A percentile compares a stretch with the other conserved stretches of the same genome.
phyloP scores from a whole-genome alignment of 495 filamentous ascomycete species.

The Beverwykella pulmonaria region DNA sequence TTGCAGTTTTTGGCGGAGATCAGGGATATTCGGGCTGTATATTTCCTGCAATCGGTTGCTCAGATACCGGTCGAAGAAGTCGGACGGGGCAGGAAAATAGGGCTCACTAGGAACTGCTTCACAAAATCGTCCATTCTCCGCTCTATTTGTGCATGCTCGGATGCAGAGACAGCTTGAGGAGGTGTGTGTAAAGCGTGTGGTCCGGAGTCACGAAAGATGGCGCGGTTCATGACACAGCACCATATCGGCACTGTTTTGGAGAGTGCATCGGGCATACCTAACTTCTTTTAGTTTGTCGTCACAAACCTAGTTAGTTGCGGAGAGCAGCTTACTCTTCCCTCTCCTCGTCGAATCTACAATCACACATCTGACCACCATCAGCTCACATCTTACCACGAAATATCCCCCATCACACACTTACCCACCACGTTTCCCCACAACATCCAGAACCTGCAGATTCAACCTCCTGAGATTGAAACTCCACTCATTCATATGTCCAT shows the following conservation, averaged over 20 bases:
- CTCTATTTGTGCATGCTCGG: conserved; percentile 81
- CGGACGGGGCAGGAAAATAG: background rate
- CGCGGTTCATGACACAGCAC: conserved; percentile 79
- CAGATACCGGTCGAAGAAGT: no score
- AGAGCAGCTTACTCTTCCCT: conserved; percentile 66
- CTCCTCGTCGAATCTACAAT: conserved; percentile 93
- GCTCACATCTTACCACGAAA: no score
- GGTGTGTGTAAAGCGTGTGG: conserved; percentile 64
- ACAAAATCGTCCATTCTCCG: conserved; percentile 68
- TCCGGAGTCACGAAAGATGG: conserved; percentile 64
- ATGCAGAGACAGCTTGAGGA: conserved; percentile 65
- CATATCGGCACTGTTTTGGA: conserved; percentile 94
- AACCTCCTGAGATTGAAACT: conserved; percentile 80
- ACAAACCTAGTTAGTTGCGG: no score
- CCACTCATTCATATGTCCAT: conserved; percentile 91
- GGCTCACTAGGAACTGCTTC: conserved; percentile 55
- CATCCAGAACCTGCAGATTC: conserved; percentile 75
- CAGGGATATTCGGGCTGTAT: conserved; percentile 53
- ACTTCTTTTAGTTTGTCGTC: no score
- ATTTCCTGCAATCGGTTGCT: conserved; percentile 42
- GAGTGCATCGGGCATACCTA: conserved; percentile 88
- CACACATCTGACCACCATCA: conserved; percentile 63
- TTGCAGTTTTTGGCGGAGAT: conserved; percentile 44
- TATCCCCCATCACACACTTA: conserved; percentile 41
- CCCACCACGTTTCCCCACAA: conserved; percentile 66